Conservation (phyloP, 768 basidiomycete genomes). For the Chlorophyllum brunneum region DNA sequence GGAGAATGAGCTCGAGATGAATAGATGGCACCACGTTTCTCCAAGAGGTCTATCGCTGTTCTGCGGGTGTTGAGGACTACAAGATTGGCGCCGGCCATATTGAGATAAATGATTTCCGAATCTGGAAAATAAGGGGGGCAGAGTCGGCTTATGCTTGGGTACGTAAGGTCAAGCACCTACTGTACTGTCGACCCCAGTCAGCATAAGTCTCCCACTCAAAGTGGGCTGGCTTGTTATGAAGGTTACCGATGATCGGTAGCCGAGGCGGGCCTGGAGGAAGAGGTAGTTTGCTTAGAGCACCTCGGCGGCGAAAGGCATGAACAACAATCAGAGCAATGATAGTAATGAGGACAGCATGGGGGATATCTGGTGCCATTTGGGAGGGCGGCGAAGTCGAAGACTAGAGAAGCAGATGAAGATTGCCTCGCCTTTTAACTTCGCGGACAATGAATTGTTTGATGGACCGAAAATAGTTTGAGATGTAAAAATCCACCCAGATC, state of each 20-base stretch:
- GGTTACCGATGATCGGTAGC: slow-evolving; percentile 35
- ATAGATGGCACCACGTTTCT: slow-evolving; percentile 36
- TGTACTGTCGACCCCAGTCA: slow-evolving; percentile 33
- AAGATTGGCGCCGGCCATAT: slow-evolving; percentile 19
- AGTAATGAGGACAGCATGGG: not conserved
- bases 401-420: not conserved
- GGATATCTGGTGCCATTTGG: not conserved
- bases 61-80: slow-evolving; percentile 29
- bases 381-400: not conserved
- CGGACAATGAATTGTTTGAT: not conserved
- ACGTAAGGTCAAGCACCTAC: slow-evolving; percentile 18
- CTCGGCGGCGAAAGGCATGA: slow-evolving; percentile 5
- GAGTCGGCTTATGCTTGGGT: not conserved
- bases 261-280: slow-evolving; percentile 36
- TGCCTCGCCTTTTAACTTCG: not conserved
- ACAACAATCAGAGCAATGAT: slow-evolving; percentile 1
- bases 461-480: not conserved
- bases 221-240: slow-evolving; percentile 25
- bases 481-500: slow-evolving; percentile 2
- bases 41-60: slow-evolving; percentile 33
- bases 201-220: slow-evolving; percentile 34
- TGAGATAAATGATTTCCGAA: slow-evolving; percentile 22
- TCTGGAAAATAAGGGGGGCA: slow-evolving; percentile 12
- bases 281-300: slow-evolving; percentile 12
- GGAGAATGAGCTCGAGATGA: slow-evolving; percentile 20